Conservation (phyloP, 345 rosid genomes). For the Linum trigynum region DNA sequence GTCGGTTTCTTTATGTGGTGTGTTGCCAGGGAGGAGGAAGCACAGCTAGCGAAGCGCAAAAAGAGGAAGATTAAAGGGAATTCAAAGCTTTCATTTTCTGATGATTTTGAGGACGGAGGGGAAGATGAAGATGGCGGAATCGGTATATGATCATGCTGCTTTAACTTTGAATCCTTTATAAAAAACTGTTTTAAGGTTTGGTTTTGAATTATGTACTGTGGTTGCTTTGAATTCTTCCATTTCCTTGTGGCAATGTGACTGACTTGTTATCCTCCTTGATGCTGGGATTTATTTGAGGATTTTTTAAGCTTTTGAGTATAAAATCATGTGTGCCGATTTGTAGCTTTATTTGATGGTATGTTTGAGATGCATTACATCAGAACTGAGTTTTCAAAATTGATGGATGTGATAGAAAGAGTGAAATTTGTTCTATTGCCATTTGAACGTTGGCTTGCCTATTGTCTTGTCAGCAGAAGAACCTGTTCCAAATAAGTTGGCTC, state of each 20-base stretch:
- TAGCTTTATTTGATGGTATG: neutral
- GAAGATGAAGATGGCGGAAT: slow-evolving; percentile 57
- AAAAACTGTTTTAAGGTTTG: neutral
- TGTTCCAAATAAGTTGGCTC: slow-evolving; percentile 33
- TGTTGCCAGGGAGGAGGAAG: slow-evolving; percentile 71
- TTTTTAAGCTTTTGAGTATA: neutral
- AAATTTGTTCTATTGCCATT: neutral
- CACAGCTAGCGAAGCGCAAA: slow-evolving; percentile 78
- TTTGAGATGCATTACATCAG: slow-evolving; percentile 14
- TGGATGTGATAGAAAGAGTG: too few species aligned
- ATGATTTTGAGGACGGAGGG: slow-evolving; percentile 71
- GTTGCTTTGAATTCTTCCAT: neutral
- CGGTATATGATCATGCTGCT: slow-evolving; percentile 24
- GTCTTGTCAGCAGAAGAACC: slow-evolving; percentile 3
- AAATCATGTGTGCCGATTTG: neutral
- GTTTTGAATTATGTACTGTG: neutral
- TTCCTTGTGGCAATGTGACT: neutral
- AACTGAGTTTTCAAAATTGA: too few species aligned
- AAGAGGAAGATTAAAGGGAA: slow-evolving; percentile 73
- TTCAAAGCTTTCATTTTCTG: slow-evolving; percentile 74
- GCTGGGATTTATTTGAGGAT: neutral
- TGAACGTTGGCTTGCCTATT: neutral
- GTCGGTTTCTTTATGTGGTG: neutral
- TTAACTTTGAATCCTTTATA: slow-evolving; percentile 3
- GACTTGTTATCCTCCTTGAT: neutral